phyloP scores from a whole-genome alignment of 2,329 filamentous ascomycete genomes.

The Aspergillus sp. region DNA sequence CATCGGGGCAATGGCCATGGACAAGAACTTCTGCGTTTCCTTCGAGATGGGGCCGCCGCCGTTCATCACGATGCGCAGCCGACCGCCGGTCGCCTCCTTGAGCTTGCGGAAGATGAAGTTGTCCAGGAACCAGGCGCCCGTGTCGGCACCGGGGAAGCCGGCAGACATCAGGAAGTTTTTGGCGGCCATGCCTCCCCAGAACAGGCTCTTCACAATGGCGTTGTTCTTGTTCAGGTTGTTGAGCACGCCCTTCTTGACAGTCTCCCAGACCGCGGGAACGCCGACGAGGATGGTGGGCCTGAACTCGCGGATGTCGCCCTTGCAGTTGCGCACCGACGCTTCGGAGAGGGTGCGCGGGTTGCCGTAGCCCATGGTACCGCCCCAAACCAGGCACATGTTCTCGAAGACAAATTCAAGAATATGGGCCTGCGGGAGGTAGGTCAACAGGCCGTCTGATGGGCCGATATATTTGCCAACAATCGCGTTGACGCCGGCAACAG shows the following conservation, averaged over 20 bases:
- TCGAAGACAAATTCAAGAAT: slow-evolving; percentile 96
- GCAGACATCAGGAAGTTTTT: slow-evolving; percentile 51
- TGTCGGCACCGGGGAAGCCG: slow-evolving; percentile 39
- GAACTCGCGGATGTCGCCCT: slow-evolving; percentile 88
- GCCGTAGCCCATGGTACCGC: slow-evolving; percentile 87
- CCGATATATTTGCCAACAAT: slow-evolving; percentile 71
- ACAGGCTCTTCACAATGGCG: slow-evolving; percentile 63
- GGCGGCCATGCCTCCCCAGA: slow-evolving; percentile 58
- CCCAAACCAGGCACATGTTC: slow-evolving; percentile 80
- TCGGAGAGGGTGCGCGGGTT: slow-evolving; percentile 84
- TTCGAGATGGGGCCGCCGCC: slow-evolving; percentile 84
- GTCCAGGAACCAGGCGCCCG: slow-evolving; percentile 62
- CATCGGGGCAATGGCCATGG: slow-evolving; percentile 88
- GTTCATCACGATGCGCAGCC: slow-evolving; percentile 83
- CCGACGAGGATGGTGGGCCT: slow-evolving; percentile 83
- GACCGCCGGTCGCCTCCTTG: slow-evolving; percentile 78
- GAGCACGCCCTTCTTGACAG: slow-evolving; percentile 88
- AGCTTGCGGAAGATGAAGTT: slow-evolving; percentile 84
- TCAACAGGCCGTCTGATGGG: slow-evolving; percentile 68
- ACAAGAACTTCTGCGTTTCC: slow-evolving; percentile 83
- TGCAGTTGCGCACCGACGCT: slow-evolving; percentile 74
- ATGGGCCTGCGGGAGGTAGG: slow-evolving; percentile 88
- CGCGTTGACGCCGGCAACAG: slow-evolving; percentile 69
- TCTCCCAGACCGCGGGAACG: slow-evolving; percentile 95
- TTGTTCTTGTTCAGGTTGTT: slow-evolving; percentile 64